Evolutionary conservation across 768 basidiomycete species (phyloP).

Genomic region (Tulasnella sp.): DNA sequence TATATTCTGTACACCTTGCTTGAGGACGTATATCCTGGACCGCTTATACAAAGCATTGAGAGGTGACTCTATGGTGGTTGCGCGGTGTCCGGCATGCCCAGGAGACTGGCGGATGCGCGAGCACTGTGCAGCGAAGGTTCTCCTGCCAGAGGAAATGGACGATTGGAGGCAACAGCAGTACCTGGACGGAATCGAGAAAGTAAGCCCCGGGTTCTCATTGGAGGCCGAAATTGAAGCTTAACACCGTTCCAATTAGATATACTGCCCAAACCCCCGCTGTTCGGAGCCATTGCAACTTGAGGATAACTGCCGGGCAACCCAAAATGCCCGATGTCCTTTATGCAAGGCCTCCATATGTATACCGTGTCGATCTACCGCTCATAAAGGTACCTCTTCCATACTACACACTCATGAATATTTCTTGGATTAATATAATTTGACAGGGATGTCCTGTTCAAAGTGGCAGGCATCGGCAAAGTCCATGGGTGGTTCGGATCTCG

Average conservation of each 20-base stretch:
- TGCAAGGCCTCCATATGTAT: conserved; percentile 8
- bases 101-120: neutral
- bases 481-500: neutral
- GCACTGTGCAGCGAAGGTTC: neutral
- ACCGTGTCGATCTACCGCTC: neutral
- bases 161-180: conserved; percentile 1
- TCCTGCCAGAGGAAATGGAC: neutral
- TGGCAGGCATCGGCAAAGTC: conserved; percentile 12
- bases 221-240: neutral
- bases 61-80: neutral
- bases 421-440: neutral
- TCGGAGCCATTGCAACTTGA: conserved; percentile 4
- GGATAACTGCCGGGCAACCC: neutral
- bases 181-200: neutral
- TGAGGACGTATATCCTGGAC: neutral
- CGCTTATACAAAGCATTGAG: neutral
- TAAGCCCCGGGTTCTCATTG: neutral
- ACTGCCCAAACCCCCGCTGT: conserved; percentile 19
- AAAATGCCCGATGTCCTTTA: neutral
- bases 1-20: neutral
- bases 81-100: neutral
- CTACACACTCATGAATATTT: neutral
- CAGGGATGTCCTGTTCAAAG: conserved; percentile 11
- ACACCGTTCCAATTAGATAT: neutral
- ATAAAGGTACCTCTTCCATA: neutral